These are phyloP conservation scores for Coemansia sp. DNA, from an alignment of 192 early-diverging fungal species.

Conservation along the genomic window DNA sequence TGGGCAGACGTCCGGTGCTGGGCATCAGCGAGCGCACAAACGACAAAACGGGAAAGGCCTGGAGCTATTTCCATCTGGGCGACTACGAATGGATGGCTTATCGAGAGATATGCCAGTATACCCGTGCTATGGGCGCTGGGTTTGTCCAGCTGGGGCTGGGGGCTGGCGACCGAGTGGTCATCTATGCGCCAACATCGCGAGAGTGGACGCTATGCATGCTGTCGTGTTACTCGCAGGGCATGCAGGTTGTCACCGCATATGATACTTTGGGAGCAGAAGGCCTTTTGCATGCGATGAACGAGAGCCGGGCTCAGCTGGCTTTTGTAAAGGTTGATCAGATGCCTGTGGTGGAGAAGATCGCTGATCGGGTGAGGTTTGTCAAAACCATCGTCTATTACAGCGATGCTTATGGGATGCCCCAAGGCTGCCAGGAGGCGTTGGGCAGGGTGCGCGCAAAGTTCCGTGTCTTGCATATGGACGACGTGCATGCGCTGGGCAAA, in stretches of 20 bases:
- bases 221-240: conserved; percentile 64
- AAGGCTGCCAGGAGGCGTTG: conserved; percentile 54
- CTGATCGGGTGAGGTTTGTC: conserved; percentile 26
- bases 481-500: conserved; percentile 65
- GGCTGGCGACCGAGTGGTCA: conserved; percentile 56
- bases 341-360: conserved; percentile 17
- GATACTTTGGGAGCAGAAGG: conserved; percentile 85
- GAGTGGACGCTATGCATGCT: conserved; percentile 53
- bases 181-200: conserved; percentile 69
- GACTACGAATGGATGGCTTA: conserved; percentile 84
- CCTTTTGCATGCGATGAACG: conserved; percentile 80
- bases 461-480: conserved; percentile 64
- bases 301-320: conserved; percentile 70
- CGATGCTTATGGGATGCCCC: conserved; percentile 30
- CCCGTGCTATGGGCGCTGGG: conserved; percentile 68
- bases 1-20: conserved; percentile 73
- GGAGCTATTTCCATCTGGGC: conserved; percentile 81
- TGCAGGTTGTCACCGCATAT: conserved; percentile 82
- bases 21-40: conserved; percentile 61
- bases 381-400: conserved; percentile 61
- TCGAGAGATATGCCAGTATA: conserved; percentile 61
- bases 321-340: conserved; percentile 63
- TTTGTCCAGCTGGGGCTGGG: conserved; percentile 66
- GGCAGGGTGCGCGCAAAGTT: conserved; percentile 50
- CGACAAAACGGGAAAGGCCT: conserved; percentile 63